Evolutionary conservation across 768 basidiomycete genomes (phyloP), one percentile per base, ranked within the genome.

Genomic region (Russula foetens): DNA sequence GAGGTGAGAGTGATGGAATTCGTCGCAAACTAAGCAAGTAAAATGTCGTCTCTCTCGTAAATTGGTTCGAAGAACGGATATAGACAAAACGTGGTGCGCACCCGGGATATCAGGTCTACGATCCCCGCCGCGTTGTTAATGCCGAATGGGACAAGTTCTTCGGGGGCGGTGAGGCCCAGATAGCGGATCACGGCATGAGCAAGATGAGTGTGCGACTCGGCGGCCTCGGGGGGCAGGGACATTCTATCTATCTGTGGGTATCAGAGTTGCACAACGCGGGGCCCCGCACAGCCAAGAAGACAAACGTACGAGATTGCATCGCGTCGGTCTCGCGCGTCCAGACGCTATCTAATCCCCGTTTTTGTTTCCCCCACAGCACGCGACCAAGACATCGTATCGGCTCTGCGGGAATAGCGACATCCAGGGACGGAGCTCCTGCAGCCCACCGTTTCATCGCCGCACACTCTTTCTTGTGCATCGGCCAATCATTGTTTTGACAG

Each of bases 1-100:
- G 86, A 81, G 1, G 92, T 86, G 11, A 97, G 74, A 0, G 94
- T 88, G 69, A 98, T 90, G 0, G 96, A 87, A 70, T 99, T 99
- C 7, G 91, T 90, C 11, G 84, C 82, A 70, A 98, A 94, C 94
- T 98, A 23, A 33, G 50, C n/a, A 19, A 52, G 66, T 67, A 9
- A 54, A 24, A 11, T 35, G 8, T 35, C 9, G 4, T 4, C 6
- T 1, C 0, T 7, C 12, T 15, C 9, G 41, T 14, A 33, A 49
- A 0, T 8, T 15, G 21, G n/a, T n/a, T 38, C 31, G 56, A 48
- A 23, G 38, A 3, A 5, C 24, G 38, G 24, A 9, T 28, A 26
- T 44, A 53, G 14, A 35, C 8, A 35, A 35, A 12, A 35, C 9
- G 11, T 35, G 35, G 35, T 35, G 72, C 81, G 41, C 66, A 90